These are phyloP conservation scores for Diutina catenulata DNA, from an alignment of 1,139 yeast species.

Conservation along the genomic window DNA sequence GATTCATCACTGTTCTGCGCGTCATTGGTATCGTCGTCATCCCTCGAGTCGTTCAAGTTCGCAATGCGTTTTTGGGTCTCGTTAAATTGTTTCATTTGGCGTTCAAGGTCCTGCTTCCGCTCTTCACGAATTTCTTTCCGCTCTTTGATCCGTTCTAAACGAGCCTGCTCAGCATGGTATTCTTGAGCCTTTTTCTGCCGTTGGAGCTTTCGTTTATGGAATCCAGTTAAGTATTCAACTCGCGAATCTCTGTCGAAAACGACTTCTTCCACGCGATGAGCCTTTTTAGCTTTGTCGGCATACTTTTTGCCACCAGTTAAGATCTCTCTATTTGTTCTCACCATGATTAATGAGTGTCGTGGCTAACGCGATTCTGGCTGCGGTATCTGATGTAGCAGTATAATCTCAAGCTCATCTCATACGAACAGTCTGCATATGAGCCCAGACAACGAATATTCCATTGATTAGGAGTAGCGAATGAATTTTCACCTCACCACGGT, in stretches of 20 bases:
- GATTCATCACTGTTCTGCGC: constrained; percentile 13
- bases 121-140: constrained; percentile 61
- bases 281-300: constrained; percentile 51
- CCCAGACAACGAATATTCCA: no score
- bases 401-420: no score
- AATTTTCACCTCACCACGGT: no score
- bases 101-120: constrained; percentile 51
- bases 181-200: constrained; percentile 80
- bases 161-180: constrained; percentile 62
- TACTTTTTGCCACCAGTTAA: constrained; percentile 82
- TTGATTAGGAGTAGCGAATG: no score
- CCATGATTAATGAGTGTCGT: no score
- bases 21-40: constrained; percentile 15
- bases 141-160: constrained; percentile 65
- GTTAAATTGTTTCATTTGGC: constrained; percentile 47
- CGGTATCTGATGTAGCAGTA: no score
- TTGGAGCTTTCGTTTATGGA: constrained; percentile 84
- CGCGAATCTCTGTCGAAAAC: constrained; percentile 67
- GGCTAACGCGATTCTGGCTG: no score
- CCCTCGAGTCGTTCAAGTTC: constrained; percentile 28
- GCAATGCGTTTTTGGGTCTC: constrained; percentile 19
- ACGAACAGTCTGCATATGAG: no score
- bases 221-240: constrained; percentile 79
- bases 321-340: constrained; percentile 59
- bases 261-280: constrained; percentile 68